Evolutionary conservation across 148 eudicot genomes (phyloP).

Genomic region (Simmondsia chinensis): DNA sequence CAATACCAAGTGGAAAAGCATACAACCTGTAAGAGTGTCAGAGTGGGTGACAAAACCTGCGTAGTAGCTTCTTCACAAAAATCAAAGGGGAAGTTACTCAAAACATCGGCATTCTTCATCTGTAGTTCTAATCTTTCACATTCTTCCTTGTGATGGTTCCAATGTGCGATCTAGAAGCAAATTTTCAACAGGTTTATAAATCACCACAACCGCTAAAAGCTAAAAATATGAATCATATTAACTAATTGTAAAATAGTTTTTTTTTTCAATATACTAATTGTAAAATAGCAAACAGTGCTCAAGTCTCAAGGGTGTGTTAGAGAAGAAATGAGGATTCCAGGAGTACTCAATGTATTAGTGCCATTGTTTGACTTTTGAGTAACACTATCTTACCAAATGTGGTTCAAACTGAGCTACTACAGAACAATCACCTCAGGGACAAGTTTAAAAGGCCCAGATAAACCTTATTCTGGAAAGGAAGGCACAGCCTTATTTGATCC

Average conservation of each 20-base stretch:
- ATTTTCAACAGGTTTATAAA: constrained; percentile 3
- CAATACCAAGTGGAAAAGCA: constrained; percentile 1
- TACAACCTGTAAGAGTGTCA: background rate
- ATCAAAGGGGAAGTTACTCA: constrained; percentile 73
- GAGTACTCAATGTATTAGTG: no score
- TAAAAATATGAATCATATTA: background rate
- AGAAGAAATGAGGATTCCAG: no score
- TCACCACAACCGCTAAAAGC: constrained; percentile 4
- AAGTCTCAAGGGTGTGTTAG: no score
- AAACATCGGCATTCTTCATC: constrained; percentile 31
- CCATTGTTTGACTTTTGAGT: no score
- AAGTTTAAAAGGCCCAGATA: no score
- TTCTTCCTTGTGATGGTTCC: constrained; percentile 72
- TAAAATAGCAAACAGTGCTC: no score
- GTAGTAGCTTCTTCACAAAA: constrained; percentile 48
- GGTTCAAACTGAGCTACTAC: no score
- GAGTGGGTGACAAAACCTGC: background rate
- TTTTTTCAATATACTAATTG: no score
- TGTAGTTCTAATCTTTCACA: constrained; percentile 71
- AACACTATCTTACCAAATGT: no score
- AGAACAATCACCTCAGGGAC: no score
- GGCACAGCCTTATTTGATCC: no score
- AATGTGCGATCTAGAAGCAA: constrained; percentile 48
- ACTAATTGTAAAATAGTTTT: background rate
- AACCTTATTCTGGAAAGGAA: no score